These are phyloP conservation scores for Oropetium thomaeum DNA, from an alignment of 176 grass and related monocot genomes.

Conservation along the genomic window DNA sequence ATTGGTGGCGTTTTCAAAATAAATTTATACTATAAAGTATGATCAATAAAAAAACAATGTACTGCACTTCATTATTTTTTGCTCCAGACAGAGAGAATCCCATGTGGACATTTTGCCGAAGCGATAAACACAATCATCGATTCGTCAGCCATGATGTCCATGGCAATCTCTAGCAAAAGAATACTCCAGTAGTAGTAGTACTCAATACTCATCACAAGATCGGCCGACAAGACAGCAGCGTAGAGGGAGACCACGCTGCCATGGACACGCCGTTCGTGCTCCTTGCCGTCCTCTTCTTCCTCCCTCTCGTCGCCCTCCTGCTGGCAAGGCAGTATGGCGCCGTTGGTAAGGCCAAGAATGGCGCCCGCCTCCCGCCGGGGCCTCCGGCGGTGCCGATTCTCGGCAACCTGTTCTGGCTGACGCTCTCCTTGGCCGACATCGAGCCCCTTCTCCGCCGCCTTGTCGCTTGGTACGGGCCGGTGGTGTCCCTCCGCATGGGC, in stretches of 20 bases:
- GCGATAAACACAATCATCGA: not conserved
- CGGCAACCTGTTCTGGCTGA: conserved; percentile 44
- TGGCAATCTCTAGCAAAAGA: not conserved
- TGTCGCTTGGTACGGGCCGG: conserved; percentile 31
- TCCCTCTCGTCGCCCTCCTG: conserved; percentile 4
- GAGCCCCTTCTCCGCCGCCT: conserved; percentile 46
- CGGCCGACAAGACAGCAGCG: not conserved
- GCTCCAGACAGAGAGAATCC: not conserved
- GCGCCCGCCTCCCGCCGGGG: conserved; percentile 42
- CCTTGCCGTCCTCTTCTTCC: conserved; percentile 17
- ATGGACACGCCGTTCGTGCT: conserved; percentile 23
- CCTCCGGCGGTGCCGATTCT: conserved; percentile 45
- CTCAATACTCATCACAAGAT: too few species aligned
- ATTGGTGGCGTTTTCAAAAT: too few species aligned
- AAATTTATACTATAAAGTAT: too few species aligned
- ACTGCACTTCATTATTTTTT: too few species aligned
- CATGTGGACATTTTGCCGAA: not conserved
- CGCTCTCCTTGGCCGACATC: not conserved
- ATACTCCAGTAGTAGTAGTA: too few species aligned
- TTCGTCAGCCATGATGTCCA: conserved; percentile 19
- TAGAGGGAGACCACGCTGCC: not conserved
- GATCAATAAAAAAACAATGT: too few species aligned
- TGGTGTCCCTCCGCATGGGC: conserved; percentile 48
- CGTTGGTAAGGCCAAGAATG: not conserved
- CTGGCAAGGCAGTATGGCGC: not conserved